Base-by-base conservation (phyloP, 306 rosid species). In the Vigna hirtella region DNA sequence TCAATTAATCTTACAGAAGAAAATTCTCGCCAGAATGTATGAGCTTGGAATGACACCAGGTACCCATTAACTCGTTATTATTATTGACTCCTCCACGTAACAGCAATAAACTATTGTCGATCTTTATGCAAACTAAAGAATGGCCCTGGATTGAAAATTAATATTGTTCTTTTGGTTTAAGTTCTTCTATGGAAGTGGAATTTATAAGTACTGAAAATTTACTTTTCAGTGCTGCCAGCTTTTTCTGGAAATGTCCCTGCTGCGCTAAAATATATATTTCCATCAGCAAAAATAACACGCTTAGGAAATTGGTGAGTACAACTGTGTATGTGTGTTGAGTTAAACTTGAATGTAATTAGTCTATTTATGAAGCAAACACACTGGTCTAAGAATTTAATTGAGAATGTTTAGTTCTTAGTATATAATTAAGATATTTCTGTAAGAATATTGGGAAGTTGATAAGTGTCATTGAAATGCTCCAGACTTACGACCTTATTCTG, bases 1-100 rank as follows among this genome's bases (percentile, higher is more conserved):
- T 79, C 97, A 90, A 77, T 89, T 90, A 66, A 73, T 76, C 78
- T 82, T 93, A 80, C 97, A 93, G 90, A 91, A 91, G 84, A 91
- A 88, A 76, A 89, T 93, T 83, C 88, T 90, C 51, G 74, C 24
- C 74, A 85, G 96, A 87, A 91, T 91, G 95, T 86, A 86, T 83
- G 91, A 91, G 77, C 96, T 93, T 63, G 98, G 98, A 84, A 93
- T 93, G 98, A 90, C 92, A 65, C 98, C 97, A 83, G 98, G 97
- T 93, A 85, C 81, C 28, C 34, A 81, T 24, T 65, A 71, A 12
- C 3, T 43, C 50, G 17, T 67, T 55, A 53, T 71, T 55, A 26
- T 70, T 47, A 52, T 40, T 56, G 22, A 61, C 17, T 28, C 66
- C 53, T 61, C 26, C 67, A 48, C 47, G 43, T 36, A 40, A 57